phyloP scores from a whole-genome alignment of 2,329 filamentous ascomycete genomes.

The Fonsecaea erecta region DNA sequence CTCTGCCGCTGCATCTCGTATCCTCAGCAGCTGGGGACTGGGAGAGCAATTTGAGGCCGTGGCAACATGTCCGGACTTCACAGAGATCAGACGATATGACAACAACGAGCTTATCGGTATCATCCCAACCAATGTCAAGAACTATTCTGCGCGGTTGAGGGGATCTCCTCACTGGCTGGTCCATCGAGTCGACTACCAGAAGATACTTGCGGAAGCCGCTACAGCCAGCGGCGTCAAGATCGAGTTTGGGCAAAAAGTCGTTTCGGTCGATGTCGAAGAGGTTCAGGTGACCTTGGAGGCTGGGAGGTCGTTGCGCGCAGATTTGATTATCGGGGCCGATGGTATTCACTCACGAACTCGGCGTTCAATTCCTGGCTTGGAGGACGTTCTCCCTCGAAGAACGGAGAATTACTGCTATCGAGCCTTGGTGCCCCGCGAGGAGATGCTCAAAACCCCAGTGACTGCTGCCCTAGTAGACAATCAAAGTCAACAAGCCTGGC shows the following conservation, averaged over 20 bases:
- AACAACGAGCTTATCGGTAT: constrained; percentile 43
- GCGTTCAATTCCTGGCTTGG: constrained; percentile 1
- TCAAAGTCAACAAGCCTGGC: constrained; percentile 13
- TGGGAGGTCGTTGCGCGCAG: constrained; percentile 19
- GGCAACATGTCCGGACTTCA: constrained; percentile 40
- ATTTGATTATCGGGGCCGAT: constrained; percentile 26
- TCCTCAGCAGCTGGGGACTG: constrained; percentile 32
- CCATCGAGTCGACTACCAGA: constrained; percentile 44
- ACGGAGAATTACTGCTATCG: constrained; percentile 20
- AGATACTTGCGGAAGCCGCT: constrained; percentile 39
- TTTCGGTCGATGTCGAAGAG: constrained; percentile 10
- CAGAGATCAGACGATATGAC: constrained; percentile 45
- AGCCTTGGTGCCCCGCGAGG: constrained; percentile 24
- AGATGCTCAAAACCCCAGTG: constrained; percentile 15
- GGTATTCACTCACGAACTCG: constrained; percentile 19
- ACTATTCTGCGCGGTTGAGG: constrained; percentile 33
- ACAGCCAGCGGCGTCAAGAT: constrained; percentile 29
- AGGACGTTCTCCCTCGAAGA: constrained; percentile 4
- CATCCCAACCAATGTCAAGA: constrained; percentile 39
- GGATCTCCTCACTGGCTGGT: constrained; percentile 40
- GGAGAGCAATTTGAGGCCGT: constrained; percentile 34
- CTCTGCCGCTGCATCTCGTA: constrained; percentile 33
- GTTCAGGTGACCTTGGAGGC: background rate
- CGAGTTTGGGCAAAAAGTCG: constrained; percentile 13
- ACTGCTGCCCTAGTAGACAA: constrained; percentile 16